Conservation (phyloP, 2,329 filamentous ascomycete species). For the Xylaria sp. region DNA sequence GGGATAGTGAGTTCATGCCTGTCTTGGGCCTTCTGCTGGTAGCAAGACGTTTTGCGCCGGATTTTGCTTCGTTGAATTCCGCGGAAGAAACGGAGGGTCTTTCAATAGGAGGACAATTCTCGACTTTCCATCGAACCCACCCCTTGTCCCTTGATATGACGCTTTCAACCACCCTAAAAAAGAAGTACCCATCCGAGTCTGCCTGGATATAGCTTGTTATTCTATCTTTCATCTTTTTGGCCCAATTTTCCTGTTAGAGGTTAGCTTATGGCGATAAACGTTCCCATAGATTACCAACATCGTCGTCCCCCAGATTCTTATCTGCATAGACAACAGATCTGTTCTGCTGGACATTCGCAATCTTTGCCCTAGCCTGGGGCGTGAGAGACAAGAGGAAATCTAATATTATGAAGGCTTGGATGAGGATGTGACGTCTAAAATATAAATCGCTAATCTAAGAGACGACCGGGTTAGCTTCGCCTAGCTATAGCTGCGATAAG, state of each 20-base stretch:
- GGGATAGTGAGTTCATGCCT: slow-evolving; percentile 76
- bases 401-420: slow-evolving; percentile 92
- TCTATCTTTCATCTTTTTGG: slow-evolving; percentile 75
- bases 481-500: slow-evolving; percentile 4
- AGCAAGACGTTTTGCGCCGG: slow-evolving; percentile 71
- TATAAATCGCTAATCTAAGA: slow-evolving; percentile 87
- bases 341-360: slow-evolving; percentile 75
- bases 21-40: slow-evolving; percentile 76
- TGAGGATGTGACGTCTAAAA: slow-evolving; percentile 92
- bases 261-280: slow-evolving; percentile 33
- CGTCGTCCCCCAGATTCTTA: slow-evolving; percentile 81
- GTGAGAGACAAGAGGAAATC: slow-evolving; percentile 96
- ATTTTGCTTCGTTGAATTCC: slow-evolving; percentile 76
- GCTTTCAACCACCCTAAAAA: slow-evolving; percentile 95
- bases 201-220: slow-evolving; percentile 87
- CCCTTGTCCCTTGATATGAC: slow-evolving; percentile 96
- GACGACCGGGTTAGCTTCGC: slow-evolving; percentile 26
- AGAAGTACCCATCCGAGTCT: slow-evolving; percentile 87
- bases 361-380: slow-evolving; percentile 80
- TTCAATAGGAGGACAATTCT: slow-evolving; percentile 89
- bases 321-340: slow-evolving; percentile 86
- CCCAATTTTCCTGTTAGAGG: slow-evolving; percentile 78
- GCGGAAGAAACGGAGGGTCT: slow-evolving; percentile 74
- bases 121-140: slow-evolving; percentile 98
- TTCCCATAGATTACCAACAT: slow-evolving; percentile 65